Conservation (phyloP, 2,329 filamentous ascomycete genomes). For the Venturia pyrina region DNA sequence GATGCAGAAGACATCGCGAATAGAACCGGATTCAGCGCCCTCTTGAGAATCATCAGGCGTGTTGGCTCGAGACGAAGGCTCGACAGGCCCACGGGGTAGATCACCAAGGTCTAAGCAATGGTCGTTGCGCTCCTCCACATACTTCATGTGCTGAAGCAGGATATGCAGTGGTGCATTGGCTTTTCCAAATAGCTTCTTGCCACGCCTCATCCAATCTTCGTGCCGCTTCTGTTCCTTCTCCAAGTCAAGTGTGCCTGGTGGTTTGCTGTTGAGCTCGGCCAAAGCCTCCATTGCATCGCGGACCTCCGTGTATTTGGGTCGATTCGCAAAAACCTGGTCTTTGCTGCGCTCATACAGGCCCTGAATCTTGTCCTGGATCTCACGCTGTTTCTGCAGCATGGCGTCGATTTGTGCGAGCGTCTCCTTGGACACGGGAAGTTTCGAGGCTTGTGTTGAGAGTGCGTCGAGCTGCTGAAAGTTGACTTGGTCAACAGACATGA, state of each 20-base stretch:
- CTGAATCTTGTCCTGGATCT: conserved; percentile 81
- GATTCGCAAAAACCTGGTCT: conserved; percentile 61
- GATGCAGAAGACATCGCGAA: conserved; percentile 88
- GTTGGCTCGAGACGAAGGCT: conserved; percentile 80
- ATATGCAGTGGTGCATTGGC: conserved; percentile 96
- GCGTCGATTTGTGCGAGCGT: conserved; percentile 78
- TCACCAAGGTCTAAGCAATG: conserved; percentile 89
- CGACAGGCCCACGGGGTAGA: conserved; percentile 79
- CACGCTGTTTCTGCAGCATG: conserved; percentile 89
- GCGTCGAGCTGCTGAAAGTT: conserved; percentile 94
- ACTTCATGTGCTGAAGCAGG: conserved; percentile 85
- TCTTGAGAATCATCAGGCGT: conserved; percentile 45
- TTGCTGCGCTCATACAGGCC: conserved; percentile 71
- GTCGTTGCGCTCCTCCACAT: conserved; percentile 78
- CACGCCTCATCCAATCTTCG: conserved; percentile 98
- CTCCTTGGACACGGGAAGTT: conserved; percentile 70
- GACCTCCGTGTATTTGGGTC: conserved; percentile 85
- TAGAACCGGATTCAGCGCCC: conserved; percentile 35
- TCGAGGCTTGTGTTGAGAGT: conserved; percentile 70
- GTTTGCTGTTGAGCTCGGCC: conserved; percentile 85
- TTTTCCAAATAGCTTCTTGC: conserved; percentile 96
- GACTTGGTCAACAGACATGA: conserved; percentile 83
- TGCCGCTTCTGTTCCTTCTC: conserved; percentile 91
- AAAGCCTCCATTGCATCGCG: conserved; percentile 79
- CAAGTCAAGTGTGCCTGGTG: conserved; percentile 78